These are phyloP conservation scores for Eragrostis tef DNA, from an alignment of 202 grass and related monocot genomes.

Conservation along the genomic window DNA sequence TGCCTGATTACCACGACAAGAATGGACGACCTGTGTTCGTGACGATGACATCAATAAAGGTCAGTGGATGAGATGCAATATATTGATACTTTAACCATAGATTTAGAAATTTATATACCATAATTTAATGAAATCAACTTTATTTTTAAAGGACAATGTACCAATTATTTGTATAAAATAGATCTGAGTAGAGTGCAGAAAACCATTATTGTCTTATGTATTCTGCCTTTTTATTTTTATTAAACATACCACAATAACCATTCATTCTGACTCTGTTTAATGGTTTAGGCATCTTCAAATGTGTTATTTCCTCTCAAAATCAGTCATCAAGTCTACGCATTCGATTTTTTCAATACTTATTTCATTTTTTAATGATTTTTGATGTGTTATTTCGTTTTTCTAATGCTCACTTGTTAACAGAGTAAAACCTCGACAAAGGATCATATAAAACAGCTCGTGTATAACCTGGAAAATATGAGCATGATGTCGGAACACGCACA, in stretches of 20 bases:
- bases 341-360: no score
- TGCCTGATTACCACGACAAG: constrained; percentile 39
- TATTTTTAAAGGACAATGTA: neutral
- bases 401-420: constrained; percentile 24
- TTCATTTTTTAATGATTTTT: no score
- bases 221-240: neutral
- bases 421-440: constrained; percentile 51
- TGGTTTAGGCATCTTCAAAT: neutral
- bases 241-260: neutral
- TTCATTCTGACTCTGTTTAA: neutral
- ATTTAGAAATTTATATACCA: no score
- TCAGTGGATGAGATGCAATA: neutral
- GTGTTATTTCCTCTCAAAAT: no score
- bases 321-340: neutral
- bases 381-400: neutral
- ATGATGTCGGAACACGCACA: constrained; percentile 24
- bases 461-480: constrained; percentile 55
- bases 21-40: constrained; percentile 31
- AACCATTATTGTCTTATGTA: neutral
- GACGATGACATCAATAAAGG: neutral
- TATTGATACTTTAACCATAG: neutral
- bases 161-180: neutral
- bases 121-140: neutral
- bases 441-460: constrained; percentile 59
- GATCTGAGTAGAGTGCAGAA: neutral